These are phyloP conservation scores for Beauveria varroae DNA, from an alignment of 2,329 filamentous ascomycete genomes.

Conservation along the genomic window DNA sequence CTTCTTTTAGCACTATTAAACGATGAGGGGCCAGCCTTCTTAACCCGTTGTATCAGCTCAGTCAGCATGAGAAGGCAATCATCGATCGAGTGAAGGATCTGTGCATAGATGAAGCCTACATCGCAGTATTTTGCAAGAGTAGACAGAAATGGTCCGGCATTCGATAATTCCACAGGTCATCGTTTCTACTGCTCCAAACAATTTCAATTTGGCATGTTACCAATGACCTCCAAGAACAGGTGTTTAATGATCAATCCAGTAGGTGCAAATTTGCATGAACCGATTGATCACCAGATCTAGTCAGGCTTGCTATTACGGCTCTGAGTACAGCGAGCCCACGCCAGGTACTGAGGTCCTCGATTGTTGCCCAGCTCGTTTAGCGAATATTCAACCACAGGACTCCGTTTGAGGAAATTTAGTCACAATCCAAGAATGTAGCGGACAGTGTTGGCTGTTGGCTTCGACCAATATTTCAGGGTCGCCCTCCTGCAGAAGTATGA, in stretches of 20 bases:
- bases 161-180: conserved; percentile 35
- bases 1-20: not conserved
- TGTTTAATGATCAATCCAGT: conserved; percentile 20
- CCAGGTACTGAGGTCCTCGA: conserved; percentile 56
- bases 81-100: not conserved
- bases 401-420: conserved; percentile 71
- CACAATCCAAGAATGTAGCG: conserved; percentile 75
- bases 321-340: conserved; percentile 61
- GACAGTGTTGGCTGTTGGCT: conserved; percentile 87
- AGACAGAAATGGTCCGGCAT: conserved; percentile 12
- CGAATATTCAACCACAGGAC: conserved; percentile 82
- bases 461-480: conserved; percentile 85
- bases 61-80: not conserved
- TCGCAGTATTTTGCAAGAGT: not conserved
- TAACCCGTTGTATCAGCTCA: not conserved
- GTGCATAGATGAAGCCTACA: not conserved
- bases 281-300: not conserved
- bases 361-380: conserved; percentile 58
- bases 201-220: conserved; percentile 25
- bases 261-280: not conserved
- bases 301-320: conserved; percentile 66
- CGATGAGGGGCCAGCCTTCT: not conserved
- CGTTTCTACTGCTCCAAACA: not conserved
- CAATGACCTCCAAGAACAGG: conserved; percentile 57
- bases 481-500: conserved; percentile 78